phyloP scores from a whole-genome alignment of 2,329 filamentous ascomycete species.

The Alternaria angustiovoidea region DNA sequence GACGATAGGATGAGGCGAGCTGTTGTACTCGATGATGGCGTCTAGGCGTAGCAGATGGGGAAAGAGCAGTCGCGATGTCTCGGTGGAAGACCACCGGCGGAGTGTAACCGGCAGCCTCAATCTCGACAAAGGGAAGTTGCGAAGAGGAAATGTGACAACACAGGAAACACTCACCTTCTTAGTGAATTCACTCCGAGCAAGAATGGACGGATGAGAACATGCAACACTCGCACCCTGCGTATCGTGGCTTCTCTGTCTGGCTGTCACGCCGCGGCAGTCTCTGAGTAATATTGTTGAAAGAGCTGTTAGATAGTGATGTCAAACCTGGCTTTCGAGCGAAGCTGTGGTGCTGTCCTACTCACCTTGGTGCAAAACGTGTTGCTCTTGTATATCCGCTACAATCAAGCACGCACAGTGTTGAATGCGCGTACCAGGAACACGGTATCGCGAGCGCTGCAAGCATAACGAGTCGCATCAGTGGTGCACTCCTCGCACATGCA shows the following conservation, averaged over 20 bases:
- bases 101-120: slow-evolving; percentile 29
- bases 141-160: slow-evolving; percentile 11
- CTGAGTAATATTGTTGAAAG: slow-evolving; percentile 42
- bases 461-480: slow-evolving; percentile 39
- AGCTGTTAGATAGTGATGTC: slow-evolving; percentile 49
- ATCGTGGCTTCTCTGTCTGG: slow-evolving; percentile 1
- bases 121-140: slow-evolving; percentile 29
- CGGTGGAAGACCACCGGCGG: slow-evolving; percentile 10
- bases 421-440: slow-evolving; percentile 38
- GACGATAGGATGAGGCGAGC: slow-evolving; percentile 23
- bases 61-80: slow-evolving; percentile 37
- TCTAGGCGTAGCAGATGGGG: slow-evolving; percentile 33
- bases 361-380: slow-evolving; percentile 33
- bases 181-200: slow-evolving; percentile 17
- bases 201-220: slow-evolving; percentile 22
- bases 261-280: slow-evolving; percentile 5
- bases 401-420: slow-evolving; percentile 26
- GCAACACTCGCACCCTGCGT: slow-evolving; percentile 9
- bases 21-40: slow-evolving; percentile 30
- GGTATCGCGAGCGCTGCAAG: slow-evolving; percentile 30
- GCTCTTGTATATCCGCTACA: slow-evolving; percentile 42
- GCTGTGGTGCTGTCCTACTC: slow-evolving; percentile 35
- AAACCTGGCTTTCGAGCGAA: slow-evolving; percentile 27
- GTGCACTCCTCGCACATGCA: slow-evolving; percentile 41
- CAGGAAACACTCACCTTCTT: slow-evolving; percentile 34